These are phyloP conservation scores for Pyrenochaeta sp. DNA, from an alignment of 2,329 filamentous ascomycete genomes.

Conservation along the genomic window DNA sequence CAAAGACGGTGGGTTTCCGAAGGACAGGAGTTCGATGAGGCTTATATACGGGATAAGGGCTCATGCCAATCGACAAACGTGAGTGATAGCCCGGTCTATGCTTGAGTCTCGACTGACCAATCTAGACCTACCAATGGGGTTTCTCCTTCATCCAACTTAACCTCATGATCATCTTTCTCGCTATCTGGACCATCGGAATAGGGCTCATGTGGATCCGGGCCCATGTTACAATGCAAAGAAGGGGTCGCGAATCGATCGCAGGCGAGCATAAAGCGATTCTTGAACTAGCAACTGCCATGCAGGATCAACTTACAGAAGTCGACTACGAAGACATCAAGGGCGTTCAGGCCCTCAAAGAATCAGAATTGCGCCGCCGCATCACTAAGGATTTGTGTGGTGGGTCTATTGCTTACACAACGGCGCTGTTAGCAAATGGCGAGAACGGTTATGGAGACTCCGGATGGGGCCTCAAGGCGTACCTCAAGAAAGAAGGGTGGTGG, in stretches of 20 bases:
- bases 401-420: conserved; percentile 22
- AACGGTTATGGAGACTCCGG: neutral
- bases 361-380: neutral
- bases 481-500: neutral
- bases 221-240: conserved; percentile 3
- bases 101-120: neutral
- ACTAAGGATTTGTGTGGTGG: conserved; percentile 11
- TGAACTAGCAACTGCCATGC: conserved; percentile 18
- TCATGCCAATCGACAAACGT: neutral
- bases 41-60: neutral
- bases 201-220: conserved; percentile 13
- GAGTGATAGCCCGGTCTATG: neutral
- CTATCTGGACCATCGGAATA: conserved; percentile 18
- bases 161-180: conserved; percentile 13
- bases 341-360: conserved; percentile 1
- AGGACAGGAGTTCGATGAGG: neutral
- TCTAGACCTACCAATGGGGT: conserved; percentile 20
- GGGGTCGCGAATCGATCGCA: conserved; percentile 1
- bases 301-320: neutral
- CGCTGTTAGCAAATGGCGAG: neutral
- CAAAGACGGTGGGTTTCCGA: neutral
- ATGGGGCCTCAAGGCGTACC: neutral
- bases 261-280: conserved; percentile 18
- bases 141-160: conserved; percentile 23
- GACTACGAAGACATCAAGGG: neutral